Percentiles rank a stretch among this genome's conserved stretches.
These are phyloP conservation scores for Clausena lansium DNA, from an alignment of 345 rosid species.

Conservation along the genomic window DNA sequence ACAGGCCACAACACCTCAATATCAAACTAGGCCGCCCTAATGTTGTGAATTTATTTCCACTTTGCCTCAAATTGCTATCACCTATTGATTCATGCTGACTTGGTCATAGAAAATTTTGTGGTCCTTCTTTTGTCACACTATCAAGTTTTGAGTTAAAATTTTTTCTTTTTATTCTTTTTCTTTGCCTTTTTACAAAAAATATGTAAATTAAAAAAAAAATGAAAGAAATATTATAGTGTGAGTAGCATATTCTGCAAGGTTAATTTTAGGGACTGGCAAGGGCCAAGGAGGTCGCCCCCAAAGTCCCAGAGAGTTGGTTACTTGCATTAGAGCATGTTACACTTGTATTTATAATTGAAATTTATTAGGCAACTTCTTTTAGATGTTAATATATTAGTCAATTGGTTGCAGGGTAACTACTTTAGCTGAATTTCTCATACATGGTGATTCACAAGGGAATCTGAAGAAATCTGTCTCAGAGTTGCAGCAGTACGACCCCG, in stretches of 20 bases:
- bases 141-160: not conserved
- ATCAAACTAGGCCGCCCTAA: too few species aligned
- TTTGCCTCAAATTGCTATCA: not conserved
- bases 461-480: constrained; percentile 27
- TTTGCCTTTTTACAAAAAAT: not conserved
- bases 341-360: not conserved
- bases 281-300: not conserved
- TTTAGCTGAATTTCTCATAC: constrained; percentile 29
- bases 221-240: not conserved
- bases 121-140: too few species aligned
- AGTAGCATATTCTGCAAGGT: not conserved
- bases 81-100: not conserved
- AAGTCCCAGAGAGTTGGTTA: not conserved
- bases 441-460: constrained; percentile 30
- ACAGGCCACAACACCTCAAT: too few species aligned
- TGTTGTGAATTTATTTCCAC: not conserved
- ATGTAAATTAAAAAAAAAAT: not conserved
- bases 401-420: constrained; percentile 17
- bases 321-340: not conserved
- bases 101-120: not conserved
- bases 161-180: not conserved
- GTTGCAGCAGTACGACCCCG: constrained; percentile 15
- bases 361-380: not conserved
- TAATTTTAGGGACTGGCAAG: not conserved
- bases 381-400: not conserved